phyloP scores from a whole-genome alignment of 805 yeast species.

The Schwanniomyces polymorphus region DNA sequence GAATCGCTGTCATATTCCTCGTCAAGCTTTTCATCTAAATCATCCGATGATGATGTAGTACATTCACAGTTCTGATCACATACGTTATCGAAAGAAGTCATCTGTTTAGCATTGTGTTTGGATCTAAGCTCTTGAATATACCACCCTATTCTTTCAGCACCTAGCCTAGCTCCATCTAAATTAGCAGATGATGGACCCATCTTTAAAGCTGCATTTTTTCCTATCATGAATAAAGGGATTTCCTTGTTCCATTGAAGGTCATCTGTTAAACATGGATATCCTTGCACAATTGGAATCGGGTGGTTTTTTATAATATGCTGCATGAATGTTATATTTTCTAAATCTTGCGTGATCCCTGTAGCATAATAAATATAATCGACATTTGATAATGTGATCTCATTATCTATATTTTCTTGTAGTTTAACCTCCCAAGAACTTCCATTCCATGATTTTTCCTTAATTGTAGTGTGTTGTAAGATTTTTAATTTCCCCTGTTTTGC shows the following conservation, averaged over 20 bases:
- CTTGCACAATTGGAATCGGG: slow-evolving; percentile 33
- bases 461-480: slow-evolving; percentile 25
- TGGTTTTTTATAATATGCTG: slow-evolving; percentile 20
- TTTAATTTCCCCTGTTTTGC: slow-evolving; percentile 28
- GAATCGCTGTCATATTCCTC: background rate
- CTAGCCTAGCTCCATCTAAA: slow-evolving; percentile 45
- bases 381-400: slow-evolving; percentile 2
- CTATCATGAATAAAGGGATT: slow-evolving; percentile 41
- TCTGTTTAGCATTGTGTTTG: slow-evolving; percentile 1
- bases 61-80: slow-evolving; percentile 1
- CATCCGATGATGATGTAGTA: background rate
- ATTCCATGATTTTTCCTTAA: slow-evolving; percentile 25
- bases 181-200: slow-evolving; percentile 49
- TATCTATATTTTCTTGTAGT: slow-evolving; percentile 6
- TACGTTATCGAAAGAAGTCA: slow-evolving; percentile 7
- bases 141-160: slow-evolving; percentile 48
- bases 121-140: slow-evolving; percentile 19
- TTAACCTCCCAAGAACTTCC: slow-evolving; percentile 23
- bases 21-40: slow-evolving; percentile 5
- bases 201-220: slow-evolving; percentile 42
- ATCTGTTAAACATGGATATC: slow-evolving; percentile 45
- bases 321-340: slow-evolving; percentile 28
- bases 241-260: slow-evolving; percentile 41
- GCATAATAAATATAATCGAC: slow-evolving; percentile 42
- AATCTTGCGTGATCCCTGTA: slow-evolving; percentile 37